Conservation (phyloP, 1,139 yeast genomes). For the Sugiyamaella xylanicola region DNA sequence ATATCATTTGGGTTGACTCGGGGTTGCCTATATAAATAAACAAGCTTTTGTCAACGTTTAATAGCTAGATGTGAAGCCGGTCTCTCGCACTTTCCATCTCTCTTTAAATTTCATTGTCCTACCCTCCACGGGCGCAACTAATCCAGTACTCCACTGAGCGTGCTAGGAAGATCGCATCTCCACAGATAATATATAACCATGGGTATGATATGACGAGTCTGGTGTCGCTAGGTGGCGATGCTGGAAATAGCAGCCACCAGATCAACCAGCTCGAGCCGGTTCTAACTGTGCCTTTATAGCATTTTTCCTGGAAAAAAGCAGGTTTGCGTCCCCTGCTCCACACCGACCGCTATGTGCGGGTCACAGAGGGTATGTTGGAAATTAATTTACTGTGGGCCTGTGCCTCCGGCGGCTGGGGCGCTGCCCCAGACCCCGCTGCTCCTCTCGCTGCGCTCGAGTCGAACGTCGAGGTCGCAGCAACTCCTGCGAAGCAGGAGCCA, state of each 20-base stretch:
- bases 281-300: conserved; percentile 95
- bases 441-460: neutral
- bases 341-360: conserved; percentile 32
- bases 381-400: neutral
- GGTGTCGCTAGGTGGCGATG: no score
- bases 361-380: conserved; percentile 33
- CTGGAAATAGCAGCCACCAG: no score
- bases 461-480: no score
- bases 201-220: no score
- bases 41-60: neutral
- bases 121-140: no score
- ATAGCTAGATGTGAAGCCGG: neutral
- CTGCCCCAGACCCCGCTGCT: neutral
- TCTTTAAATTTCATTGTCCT: no score
- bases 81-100: neutral
- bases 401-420: neutral
- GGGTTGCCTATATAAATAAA: neutral
- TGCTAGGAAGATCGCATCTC: no score
- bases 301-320: conserved; percentile 78
- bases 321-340: conserved; percentile 50
- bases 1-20: neutral
- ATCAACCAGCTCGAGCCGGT: conserved; percentile 82
- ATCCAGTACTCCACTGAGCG: no score
- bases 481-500: neutral
- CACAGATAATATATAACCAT: no score